These are phyloP conservation scores for Debaryomyces subglobosus DNA, from an alignment of 1,139 yeast species.

Conservation along the genomic window DNA sequence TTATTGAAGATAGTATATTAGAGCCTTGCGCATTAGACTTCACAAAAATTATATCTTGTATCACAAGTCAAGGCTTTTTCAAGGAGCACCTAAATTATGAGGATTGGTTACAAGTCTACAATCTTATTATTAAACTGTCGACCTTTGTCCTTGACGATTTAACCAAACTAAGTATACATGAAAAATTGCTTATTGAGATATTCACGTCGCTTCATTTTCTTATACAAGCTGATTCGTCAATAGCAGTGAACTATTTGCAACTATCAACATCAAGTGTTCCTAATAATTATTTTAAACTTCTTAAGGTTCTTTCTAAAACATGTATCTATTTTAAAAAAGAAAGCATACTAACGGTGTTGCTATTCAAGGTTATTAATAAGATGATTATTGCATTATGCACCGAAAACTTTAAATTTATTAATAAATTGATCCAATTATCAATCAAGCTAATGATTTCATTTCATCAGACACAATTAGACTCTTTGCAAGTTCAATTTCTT, in stretches of 20 bases:
- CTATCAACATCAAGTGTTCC: constrained; percentile 14
- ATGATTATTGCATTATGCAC: constrained; percentile 35
- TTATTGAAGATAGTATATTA: constrained; percentile 21
- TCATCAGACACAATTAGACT: constrained; percentile 33
- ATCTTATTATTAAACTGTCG: constrained; percentile 21
- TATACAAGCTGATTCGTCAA: constrained; percentile 29
- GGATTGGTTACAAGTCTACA: constrained; percentile 34
- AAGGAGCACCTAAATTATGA: constrained; percentile 39
- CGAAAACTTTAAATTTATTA: constrained; percentile 32
- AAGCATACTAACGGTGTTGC: constrained; percentile 22
- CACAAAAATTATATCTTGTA: constrained; percentile 26
- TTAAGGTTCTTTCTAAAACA: constrained; percentile 25
- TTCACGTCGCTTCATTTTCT: constrained; percentile 27
- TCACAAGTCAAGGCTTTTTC: constrained; percentile 36
- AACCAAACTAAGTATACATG: constrained; percentile 15
- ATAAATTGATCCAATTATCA: constrained; percentile 36
- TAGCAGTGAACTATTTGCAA: constrained; percentile 26
- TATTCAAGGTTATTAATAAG: constrained; percentile 43
- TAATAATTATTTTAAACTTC: constrained; percentile 24
- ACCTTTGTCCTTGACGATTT: constrained; percentile 17
- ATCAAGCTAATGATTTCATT: constrained; percentile 28
- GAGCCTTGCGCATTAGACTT: constrained; percentile 42
- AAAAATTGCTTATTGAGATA: constrained; percentile 31
- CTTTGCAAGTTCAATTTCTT: constrained; percentile 36
- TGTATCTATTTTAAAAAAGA: constrained; percentile 25